Base-by-base conservation (phyloP, 495 filamentous ascomycete species). In the Thermothielavioides terrestris region DNA sequence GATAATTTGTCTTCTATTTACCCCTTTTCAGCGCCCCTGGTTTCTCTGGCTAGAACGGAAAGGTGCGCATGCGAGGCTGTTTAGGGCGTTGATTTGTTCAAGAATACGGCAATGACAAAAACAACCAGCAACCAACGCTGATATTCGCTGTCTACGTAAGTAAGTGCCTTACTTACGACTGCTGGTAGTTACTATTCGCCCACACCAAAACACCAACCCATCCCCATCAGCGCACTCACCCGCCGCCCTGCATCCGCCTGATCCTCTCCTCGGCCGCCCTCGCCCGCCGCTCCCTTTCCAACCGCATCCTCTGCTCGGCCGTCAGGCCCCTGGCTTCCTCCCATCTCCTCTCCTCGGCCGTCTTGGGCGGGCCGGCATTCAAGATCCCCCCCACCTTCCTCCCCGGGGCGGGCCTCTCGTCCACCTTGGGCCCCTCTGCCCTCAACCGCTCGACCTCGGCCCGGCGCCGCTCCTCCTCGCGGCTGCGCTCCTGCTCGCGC, bases 241-340 rank as follows among this genome's bases (percentile, higher is more conserved):
- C 31, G 30, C 40, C 32, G 2, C 15, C 32, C 50, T 74, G 75
- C 77, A 89, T 72, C 57, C 78, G 68, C 63, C 72, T 79, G 34
- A 96, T 77, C 55, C 91, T 80, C 72, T 90, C 90, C 69, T 95
- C 89, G 3, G 87, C 88, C 12, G 89, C 89, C 50, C 88, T 79
- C 11, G 86, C 89, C 58, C 88, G 83, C 43, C 82, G 75, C 67
- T 88, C 87, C 63, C 87, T 74, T 62, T 95, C 89, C 56, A 95
- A 55, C 60, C 76, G 76, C 82, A 81, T 77, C 62, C 79, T 78
- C 79, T 85, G 86, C 70, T 95, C 88, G 2, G 86, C 78, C 14
- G 85, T 89, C 77, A 95, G 77, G 1, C 89, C 89, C 57, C 86
- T 77, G 50, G 75, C 81, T 60, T 94, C 88, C 62, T 94, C 86